Conservation (phyloP, 805 yeast species). For the Metschnikowia chrysomelidarum region DNA sequence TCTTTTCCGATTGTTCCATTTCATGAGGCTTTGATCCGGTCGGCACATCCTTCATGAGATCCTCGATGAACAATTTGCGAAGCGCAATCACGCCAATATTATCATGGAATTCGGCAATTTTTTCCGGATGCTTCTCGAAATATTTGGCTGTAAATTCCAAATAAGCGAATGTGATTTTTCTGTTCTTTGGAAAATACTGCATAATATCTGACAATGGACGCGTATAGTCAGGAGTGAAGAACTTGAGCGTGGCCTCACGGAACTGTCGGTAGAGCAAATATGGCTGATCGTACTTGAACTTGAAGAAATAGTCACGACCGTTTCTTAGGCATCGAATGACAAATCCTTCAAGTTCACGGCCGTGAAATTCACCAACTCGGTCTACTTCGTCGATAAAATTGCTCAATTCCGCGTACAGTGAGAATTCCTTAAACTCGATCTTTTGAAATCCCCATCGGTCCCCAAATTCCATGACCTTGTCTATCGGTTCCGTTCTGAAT, state of each 20-base stretch:
- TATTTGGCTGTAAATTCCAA: constrained; percentile 61
- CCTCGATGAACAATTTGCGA: constrained; percentile 60
- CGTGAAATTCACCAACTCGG: constrained; percentile 66
- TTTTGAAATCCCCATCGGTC: constrained; percentile 63
- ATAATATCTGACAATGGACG: constrained; percentile 29
- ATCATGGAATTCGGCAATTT: constrained; percentile 44
- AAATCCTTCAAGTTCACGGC: constrained; percentile 86
- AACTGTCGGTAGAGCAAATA: constrained; percentile 86
- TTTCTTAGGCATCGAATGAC: constrained; percentile 66
- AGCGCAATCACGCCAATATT: constrained; percentile 75
- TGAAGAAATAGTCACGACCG: constrained; percentile 67
- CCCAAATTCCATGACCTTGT: constrained; percentile 59
- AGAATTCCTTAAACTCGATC: constrained; percentile 47
- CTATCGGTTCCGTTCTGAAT: constrained; percentile 66
- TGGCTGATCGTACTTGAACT: constrained; percentile 94
- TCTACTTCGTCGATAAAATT: constrained; percentile 55
- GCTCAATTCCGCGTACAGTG: constrained; percentile 42
- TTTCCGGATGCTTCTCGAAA: constrained; percentile 47
- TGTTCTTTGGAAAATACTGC: constrained; percentile 42
- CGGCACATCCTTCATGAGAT: constrained; percentile 42
- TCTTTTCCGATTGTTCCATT: constrained; percentile 37
- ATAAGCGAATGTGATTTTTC: constrained; percentile 62
- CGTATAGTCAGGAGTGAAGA: constrained; percentile 36
- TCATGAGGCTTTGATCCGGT: constrained; percentile 59
- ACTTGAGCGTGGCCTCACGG: constrained; percentile 77